Conservation (phyloP, 2,329 filamentous ascomycete species). For the Botrytis galanthina region DNA sequence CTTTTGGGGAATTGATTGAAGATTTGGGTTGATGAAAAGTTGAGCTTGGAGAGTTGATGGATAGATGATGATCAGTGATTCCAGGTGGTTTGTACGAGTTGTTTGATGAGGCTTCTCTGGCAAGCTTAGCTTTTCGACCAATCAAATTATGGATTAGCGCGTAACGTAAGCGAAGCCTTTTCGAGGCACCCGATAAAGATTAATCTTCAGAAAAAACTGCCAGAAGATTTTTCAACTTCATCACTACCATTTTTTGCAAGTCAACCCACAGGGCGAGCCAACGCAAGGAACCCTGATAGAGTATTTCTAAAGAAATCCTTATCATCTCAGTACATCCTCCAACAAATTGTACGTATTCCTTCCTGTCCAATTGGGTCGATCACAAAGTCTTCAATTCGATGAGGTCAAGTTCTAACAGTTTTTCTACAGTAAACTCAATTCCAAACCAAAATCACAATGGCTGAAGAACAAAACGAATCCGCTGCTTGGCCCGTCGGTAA, state of each 20-base stretch:
- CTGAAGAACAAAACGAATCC: conserved; percentile 39
- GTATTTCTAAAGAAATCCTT: conserved; percentile 18
- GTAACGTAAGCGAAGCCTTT: conserved; percentile 18
- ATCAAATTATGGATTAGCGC: conserved; percentile 19
- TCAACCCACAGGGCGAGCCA: conserved; percentile 53
- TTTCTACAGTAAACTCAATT: conserved; percentile 12
- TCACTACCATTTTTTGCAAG: conserved; percentile 17
- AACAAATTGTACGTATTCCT: conserved; percentile 16
- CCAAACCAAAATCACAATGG: conserved; percentile 31
- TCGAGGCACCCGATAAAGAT: conserved; percentile 4
- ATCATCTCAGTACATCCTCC: conserved; percentile 2
- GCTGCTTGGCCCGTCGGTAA: conserved; percentile 31
- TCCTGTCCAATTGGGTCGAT: background rate
- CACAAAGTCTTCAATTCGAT: background rate
- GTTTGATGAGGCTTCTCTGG: conserved; percentile 27
- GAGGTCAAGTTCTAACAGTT: conserved; percentile 2
- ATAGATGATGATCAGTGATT: conserved; percentile 29
- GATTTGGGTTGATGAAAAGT: conserved; percentile 30
- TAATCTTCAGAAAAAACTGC: conserved; percentile 12
- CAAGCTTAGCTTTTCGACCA: conserved; percentile 28
- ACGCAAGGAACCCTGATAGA: conserved; percentile 59
- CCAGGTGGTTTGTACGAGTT: conserved; percentile 24
- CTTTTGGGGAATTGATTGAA: conserved; percentile 31
- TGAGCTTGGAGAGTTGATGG: conserved; percentile 33
- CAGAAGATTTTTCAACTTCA: conserved; percentile 15